These are phyloP conservation scores for Aspergillus vadensis DNA, from an alignment of 2,329 filamentous ascomycete genomes.

Conservation along the genomic window DNA sequence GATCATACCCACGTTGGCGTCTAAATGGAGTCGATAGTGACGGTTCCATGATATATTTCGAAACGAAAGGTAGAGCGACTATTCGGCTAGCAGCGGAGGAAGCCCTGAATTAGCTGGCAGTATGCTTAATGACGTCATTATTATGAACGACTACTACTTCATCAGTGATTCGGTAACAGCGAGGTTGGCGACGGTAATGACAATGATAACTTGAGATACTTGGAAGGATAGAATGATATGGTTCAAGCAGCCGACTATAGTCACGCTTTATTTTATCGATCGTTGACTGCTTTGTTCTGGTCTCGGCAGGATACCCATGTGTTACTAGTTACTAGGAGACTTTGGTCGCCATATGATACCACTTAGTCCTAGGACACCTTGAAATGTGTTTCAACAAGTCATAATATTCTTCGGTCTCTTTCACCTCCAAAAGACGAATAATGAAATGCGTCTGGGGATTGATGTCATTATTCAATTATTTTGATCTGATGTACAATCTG, in stretches of 20 bases:
- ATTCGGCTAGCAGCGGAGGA: neutral
- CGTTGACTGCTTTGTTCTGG: neutral
- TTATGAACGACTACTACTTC: neutral
- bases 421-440: too few relatives aligned
- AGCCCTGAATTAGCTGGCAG: neutral
- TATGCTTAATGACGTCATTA: neutral
- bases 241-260: neutral
- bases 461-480: too few relatives aligned
- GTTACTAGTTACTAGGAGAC: neutral
- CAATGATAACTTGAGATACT: neutral
- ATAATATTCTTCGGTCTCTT: neutral
- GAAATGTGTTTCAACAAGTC: neutral
- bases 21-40: conserved; percentile 10
- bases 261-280: neutral
- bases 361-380: too few relatives aligned
- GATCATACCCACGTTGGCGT: conserved; percentile 23
- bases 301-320: neutral
- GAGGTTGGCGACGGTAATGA: neutral
- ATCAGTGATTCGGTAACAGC: neutral
- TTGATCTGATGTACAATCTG: neutral
- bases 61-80: neutral
- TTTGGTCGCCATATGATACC: too few relatives aligned
- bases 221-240: too few relatives aligned
- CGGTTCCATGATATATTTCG: neutral
- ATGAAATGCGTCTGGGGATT: too few relatives aligned